phyloP scores from a whole-genome alignment of 768 basidiomycete genomes.

The Auricularia heimuer region DNA sequence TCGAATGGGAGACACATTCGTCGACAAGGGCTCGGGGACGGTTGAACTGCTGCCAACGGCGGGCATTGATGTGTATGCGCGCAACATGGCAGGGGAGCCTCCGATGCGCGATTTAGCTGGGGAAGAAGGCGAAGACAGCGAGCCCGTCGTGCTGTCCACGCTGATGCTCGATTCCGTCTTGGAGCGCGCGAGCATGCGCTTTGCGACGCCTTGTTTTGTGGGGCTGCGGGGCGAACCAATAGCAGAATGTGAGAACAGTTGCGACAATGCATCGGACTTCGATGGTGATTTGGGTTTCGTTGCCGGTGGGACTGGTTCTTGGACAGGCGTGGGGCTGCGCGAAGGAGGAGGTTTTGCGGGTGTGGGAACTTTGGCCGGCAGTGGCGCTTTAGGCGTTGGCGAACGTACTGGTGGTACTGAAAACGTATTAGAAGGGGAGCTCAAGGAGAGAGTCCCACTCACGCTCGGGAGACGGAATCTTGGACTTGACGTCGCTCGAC shows the following conservation, averaged over 20 bases:
- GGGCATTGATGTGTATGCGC: not conserved
- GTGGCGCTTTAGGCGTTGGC: no score
- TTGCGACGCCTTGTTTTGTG: slow-evolving; percentile 32
- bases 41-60: slow-evolving; percentile 13
- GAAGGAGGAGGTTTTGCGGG: no score
- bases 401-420: no score
- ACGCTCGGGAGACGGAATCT: no score
- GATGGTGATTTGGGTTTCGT: not conserved
- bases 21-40: not conserved
- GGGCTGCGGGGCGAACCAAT: slow-evolving; percentile 12
- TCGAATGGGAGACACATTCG: not conserved
- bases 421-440: no score
- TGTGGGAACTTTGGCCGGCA: no score
- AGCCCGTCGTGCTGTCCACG: not conserved
- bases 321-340: no score
- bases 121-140: not conserved
- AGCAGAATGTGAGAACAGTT: slow-evolving; percentile 33
- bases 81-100: not conserved
- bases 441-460: no score
- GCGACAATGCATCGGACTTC: slow-evolving; percentile 32
- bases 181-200: slow-evolving; percentile 64
- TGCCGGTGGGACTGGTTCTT: no score
- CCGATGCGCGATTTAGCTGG: not conserved
- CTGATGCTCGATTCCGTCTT: slow-evolving; percentile 50
- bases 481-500: no score